phyloP scores from a whole-genome alignment of 768 basidiomycete genomes.

The Gloeostereum incarnatum region DNA sequence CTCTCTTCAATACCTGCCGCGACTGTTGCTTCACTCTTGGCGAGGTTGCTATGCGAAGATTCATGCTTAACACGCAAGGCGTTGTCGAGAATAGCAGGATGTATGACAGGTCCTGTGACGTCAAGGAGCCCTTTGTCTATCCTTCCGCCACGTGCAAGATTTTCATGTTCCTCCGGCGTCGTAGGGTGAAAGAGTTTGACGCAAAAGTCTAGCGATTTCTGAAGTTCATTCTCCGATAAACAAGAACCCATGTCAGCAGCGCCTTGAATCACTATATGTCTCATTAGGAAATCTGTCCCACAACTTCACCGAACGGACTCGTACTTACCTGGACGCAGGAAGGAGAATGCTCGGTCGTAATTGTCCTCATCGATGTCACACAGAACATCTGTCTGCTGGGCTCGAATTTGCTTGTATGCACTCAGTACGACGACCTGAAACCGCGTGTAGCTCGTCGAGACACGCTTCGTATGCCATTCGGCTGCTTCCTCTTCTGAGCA shows the following conservation, averaged over 20 bases:
- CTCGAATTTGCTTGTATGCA: conserved; percentile 64
- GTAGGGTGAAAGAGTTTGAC: conserved; percentile 65
- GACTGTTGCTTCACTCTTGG: conserved; percentile 3
- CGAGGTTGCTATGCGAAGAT: not conserved
- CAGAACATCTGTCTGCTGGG: conserved; percentile 45
- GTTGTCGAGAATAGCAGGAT: conserved; percentile 30
- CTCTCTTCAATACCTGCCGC: conserved; percentile 16
- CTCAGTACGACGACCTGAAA: conserved; percentile 66
- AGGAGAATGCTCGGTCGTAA: conserved; percentile 59
- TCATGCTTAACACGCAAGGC: conserved; percentile 17
- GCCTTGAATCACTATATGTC: conserved; percentile 61
- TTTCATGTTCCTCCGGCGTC: conserved; percentile 48
- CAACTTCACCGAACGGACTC: not conserved
- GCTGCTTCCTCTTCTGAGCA: conserved; percentile 37
- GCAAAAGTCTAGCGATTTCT: conserved; percentile 72
- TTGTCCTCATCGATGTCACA: conserved; percentile 61
- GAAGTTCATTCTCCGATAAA: conserved; percentile 65
- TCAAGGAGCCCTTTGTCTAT: conserved; percentile 38
- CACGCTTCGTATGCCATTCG: conserved; percentile 46
- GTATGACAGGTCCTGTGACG: conserved; percentile 37
- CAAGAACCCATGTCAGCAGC: conserved; percentile 67
- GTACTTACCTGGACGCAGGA: conserved; percentile 46
- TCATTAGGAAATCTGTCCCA: not conserved
- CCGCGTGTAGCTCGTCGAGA: conserved; percentile 53
- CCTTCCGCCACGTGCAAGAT: conserved; percentile 18